Conservation (phyloP, 2,329 filamentous ascomycete genomes). For the Venturia aucupariae region DNA sequence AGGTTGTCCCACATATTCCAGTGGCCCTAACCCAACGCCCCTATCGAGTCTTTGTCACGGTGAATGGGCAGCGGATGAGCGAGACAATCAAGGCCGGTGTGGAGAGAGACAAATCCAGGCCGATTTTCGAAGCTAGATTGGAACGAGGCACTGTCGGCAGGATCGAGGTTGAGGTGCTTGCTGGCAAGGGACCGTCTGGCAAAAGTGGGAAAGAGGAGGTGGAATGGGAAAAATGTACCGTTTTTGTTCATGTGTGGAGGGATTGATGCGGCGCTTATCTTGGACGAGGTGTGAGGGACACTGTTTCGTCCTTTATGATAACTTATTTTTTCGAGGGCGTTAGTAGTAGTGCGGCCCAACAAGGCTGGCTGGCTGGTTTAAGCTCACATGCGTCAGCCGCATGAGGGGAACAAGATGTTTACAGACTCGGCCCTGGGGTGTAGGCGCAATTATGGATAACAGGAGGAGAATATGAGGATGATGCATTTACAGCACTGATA, state of each 20-base stretch:
- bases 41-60: slow-evolving; percentile 66
- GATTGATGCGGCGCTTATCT: slow-evolving; percentile 21
- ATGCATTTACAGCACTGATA: background rate
- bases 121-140: slow-evolving; percentile 67
- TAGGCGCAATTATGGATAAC: background rate
- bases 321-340: background rate
- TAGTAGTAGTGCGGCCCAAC: background rate
- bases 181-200: slow-evolving; percentile 44
- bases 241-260: slow-evolving; percentile 63
- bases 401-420: background rate
- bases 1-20: slow-evolving; percentile 59
- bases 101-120: slow-evolving; percentile 43
- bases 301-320: background rate
- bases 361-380: background rate
- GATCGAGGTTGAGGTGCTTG: slow-evolving; percentile 62
- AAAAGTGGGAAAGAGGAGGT: slow-evolving; percentile 41
- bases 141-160: slow-evolving; percentile 63
- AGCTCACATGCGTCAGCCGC: background rate
- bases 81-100: slow-evolving; percentile 31
- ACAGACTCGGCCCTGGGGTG: background rate
- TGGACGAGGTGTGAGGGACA: background rate
- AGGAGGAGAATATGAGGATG: background rate
- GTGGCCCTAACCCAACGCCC: slow-evolving; percentile 56
- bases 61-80: slow-evolving; percentile 56
- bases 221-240: slow-evolving; percentile 69